Evolutionary conservation across 805 yeast genomes (phyloP).

Genomic region (Yarrowia bubula): DNA sequence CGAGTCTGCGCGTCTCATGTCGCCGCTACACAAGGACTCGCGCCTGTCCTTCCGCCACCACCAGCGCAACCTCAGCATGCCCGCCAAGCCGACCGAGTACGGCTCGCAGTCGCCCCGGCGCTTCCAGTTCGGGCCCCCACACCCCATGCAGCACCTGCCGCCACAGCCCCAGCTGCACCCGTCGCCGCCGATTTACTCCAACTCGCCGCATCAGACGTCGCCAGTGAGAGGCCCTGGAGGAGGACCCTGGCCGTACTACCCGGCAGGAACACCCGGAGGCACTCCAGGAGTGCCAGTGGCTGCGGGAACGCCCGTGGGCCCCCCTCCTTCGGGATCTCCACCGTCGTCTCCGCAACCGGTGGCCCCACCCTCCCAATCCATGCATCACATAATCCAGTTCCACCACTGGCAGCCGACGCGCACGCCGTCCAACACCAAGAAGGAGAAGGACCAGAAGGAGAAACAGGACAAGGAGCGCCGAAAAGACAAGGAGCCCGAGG

Average conservation of each 20-base stretch:
- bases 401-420: constrained; percentile 55
- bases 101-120: constrained; percentile 30
- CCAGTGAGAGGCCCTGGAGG: not conserved
- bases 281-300: not conserved
- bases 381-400: constrained; percentile 54
- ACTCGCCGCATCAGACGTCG: constrained; percentile 13
- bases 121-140: constrained; percentile 24
- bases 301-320: not conserved
- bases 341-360: constrained; percentile 31
- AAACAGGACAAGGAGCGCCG: constrained; percentile 21
- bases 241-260: not conserved
- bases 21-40: constrained; percentile 25
- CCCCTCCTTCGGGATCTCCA: constrained; percentile 29
- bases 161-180: constrained; percentile 25
- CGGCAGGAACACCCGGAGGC: not conserved
- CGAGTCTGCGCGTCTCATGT: constrained; percentile 25
- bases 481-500: constrained; percentile 1
- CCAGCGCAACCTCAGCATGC: constrained; percentile 35
- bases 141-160: constrained; percentile 29
- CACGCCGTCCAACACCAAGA: constrained; percentile 22
- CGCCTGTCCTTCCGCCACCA: constrained; percentile 31
- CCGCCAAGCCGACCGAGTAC: constrained; percentile 31
- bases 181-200: constrained; percentile 20
- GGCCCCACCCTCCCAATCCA: constrained; percentile 33
- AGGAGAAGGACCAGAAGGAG: constrained; percentile 23